Evolutionary conservation across 2,329 filamentous ascomycete species (phyloP).

Genomic region (Fusarium anguioides): DNA sequence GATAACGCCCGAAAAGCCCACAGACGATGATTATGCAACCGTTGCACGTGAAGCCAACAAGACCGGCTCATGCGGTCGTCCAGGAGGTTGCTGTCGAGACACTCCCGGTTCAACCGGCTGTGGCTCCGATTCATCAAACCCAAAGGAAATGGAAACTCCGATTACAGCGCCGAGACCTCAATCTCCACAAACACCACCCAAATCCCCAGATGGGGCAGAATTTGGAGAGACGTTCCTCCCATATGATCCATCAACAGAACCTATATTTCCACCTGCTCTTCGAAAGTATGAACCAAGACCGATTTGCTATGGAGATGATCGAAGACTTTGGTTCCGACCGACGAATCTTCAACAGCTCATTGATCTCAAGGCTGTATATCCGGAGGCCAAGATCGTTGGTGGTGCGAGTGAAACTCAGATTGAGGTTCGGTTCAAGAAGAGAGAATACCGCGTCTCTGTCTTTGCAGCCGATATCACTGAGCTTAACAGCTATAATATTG

Average conservation of each 20-base stretch:
- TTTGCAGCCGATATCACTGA: background rate
- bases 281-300: background rate
- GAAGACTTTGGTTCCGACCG: conserved; percentile 1
- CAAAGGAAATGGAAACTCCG: background rate
- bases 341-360: background rate
- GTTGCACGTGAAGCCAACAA: background rate
- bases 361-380: background rate
- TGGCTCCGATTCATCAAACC: background rate
- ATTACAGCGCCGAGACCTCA: background rate
- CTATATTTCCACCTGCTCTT: background rate
- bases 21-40: background rate
- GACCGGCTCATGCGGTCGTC: background rate
- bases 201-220: background rate
- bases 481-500: background rate
- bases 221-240: background rate
- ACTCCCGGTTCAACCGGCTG: background rate
- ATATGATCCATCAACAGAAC: background rate
- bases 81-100: background rate
- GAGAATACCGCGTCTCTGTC: background rate
- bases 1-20: background rate
- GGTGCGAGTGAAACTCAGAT: conserved; percentile 3
- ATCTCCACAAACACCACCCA: background rate
- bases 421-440: conserved; percentile 6
- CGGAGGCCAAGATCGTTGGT: background rate
- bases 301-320: background rate